Base-by-base conservation (phyloP, 2,329 filamentous ascomycete species). In the Lasiodiplodia sp. region DNA sequence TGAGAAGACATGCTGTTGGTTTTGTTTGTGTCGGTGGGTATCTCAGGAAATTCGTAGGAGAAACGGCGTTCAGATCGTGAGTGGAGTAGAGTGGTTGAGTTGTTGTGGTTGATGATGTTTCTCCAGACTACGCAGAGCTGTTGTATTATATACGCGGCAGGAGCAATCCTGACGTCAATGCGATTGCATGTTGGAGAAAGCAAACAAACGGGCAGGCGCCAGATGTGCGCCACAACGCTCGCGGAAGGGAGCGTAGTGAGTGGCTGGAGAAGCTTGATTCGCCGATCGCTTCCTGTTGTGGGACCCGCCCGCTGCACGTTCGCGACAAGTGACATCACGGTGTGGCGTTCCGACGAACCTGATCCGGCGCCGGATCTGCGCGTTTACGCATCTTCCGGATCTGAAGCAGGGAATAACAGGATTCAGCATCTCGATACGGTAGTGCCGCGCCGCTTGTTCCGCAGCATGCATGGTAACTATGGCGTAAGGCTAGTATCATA, bases 1-100 rank as follows among this genome's bases (percentile, higher is more conserved):
- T 37, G 55, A 34, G 75, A 62, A 38, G 72, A 60, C 47, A 72
- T 71, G 51, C 70, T 69, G 16, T 75, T 70, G 74, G 78, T 78
- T 7, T 47, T 62, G 40, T 34, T 34, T 69, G 56, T 23, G 53
- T 47, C 51, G 23, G 23, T 67, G 23, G 18, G 31, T 34, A 49
- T n/a, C 34, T n/a, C 21, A 10, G 53, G 44, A 56, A 49, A 37
- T 18, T 66, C 10, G 53, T 49, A 21, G 40, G 31, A 37, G n/a
- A 16, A n/a, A 31, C 10, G 49, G 55, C 34, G 34, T 12, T 38
- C 31, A 34, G 31, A 34, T 34, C 31, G 31, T 65, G 44, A 31
- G 47, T 31, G 21, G 2, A 14, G 38, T 66, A 28, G 37, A 31
- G 21, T 55, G 37, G 53, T 49, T 21, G 44, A 23, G 16, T n/a